Percentiles rank a stretch among this genome's conserved stretches.
phyloP scores from a whole-genome alignment of 805 yeast species.

The Myxozyma lipomycoides region DNA sequence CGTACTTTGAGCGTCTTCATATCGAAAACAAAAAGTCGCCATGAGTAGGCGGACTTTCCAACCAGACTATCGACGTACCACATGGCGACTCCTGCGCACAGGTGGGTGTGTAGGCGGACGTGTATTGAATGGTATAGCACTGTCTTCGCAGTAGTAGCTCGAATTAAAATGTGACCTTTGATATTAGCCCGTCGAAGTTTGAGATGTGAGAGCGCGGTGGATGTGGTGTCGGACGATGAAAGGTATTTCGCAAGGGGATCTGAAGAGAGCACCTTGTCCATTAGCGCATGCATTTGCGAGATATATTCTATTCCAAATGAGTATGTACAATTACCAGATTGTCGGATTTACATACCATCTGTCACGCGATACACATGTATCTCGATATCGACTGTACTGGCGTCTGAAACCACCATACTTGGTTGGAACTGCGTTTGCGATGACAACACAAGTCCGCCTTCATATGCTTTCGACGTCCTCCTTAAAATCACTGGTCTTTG shows the following conservation, averaged over 20 bases:
- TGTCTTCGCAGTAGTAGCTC: not conserved
- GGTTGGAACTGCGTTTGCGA: no score
- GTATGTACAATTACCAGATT: no score
- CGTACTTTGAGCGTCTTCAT: slow-evolving; percentile 5
- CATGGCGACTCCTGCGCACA: slow-evolving; percentile 16
- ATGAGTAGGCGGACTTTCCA: not conserved
- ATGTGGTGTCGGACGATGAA: not conserved
- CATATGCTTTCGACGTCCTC: no score
- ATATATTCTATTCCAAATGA: no score
- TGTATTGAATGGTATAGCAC: not conserved
- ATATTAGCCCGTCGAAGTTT: not conserved
- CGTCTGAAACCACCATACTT: no score
- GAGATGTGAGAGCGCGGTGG: no score
- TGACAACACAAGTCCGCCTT: no score
- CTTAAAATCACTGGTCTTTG: no score
- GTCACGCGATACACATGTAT: no score
- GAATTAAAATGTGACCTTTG: not conserved
- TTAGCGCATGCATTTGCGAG: not conserved
- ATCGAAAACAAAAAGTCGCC: slow-evolving; percentile 14
- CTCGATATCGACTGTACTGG: no score
- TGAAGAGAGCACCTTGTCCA: not conserved
- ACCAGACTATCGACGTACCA: slow-evolving; percentile 3
- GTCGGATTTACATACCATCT: no score
- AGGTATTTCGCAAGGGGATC: not conserved
- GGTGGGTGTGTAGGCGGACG: not conserved